phyloP scores from a whole-genome alignment of 2,329 filamentous ascomycete species.

The Diaporthe vaccinii region DNA sequence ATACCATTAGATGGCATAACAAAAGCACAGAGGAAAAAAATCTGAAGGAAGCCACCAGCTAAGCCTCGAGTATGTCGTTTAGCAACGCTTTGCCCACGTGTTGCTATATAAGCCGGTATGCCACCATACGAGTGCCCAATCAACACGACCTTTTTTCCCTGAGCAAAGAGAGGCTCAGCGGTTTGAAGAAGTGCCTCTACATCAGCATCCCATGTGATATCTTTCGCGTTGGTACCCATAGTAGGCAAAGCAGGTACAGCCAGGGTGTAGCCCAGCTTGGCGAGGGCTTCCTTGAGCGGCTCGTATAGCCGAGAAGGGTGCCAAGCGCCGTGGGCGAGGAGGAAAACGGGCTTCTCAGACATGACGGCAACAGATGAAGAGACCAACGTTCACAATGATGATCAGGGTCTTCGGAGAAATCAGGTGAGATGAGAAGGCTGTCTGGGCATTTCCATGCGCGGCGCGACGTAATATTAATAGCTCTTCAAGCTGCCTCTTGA shows the following conservation, averaged over 20 bases:
- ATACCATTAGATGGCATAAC: neutral
- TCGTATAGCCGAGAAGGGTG: neutral
- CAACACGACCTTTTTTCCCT: constrained; percentile 10
- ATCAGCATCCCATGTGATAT: neutral
- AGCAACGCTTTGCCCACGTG: neutral
- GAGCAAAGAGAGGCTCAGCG: neutral
- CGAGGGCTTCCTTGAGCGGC: constrained; percentile 1
- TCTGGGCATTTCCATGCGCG: neutral
- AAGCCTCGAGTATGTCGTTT: neutral
- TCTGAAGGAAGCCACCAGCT: neutral
- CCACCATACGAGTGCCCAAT: constrained; percentile 23
- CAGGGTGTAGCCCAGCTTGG: neutral
- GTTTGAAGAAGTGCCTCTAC: neutral
- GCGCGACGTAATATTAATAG: no score
- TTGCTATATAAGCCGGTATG: constrained; percentile 3
- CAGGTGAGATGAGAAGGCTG: neutral
- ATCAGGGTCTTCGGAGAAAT: neutral
- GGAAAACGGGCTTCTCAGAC: neutral
- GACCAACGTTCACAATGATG: neutral
- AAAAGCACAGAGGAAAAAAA: neutral
- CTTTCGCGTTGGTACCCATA: neutral
- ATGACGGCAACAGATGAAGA: neutral
- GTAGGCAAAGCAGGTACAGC: neutral
- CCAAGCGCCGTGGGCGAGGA: constrained; percentile 10
- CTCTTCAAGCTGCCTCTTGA: no score